These are phyloP conservation scores for Neopestalotiopsis rosae DNA, from an alignment of 2,329 filamentous ascomycete genomes.

Conservation along the genomic window DNA sequence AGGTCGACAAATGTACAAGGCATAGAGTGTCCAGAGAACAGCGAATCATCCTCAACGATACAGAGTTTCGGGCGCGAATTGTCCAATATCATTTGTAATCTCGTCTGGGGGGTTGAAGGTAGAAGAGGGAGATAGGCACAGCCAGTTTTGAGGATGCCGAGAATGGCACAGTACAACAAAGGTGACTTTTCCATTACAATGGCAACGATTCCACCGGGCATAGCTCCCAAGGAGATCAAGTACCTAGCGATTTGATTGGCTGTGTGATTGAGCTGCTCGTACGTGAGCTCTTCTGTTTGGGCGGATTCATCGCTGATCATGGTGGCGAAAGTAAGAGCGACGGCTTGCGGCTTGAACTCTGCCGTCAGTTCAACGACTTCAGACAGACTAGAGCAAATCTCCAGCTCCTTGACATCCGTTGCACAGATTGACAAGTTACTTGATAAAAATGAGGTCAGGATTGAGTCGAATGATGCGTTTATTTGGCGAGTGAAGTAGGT, in stretches of 20 bases:
- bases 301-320: conserved; percentile 45
- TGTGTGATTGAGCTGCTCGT: conserved; percentile 64
- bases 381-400: conserved; percentile 50
- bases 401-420: conserved; percentile 36
- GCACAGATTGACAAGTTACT: conserved; percentile 57
- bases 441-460: conserved; percentile 33
- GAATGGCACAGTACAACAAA: conserved; percentile 73
- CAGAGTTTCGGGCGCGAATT: conserved; percentile 60
- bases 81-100: conserved; percentile 65
- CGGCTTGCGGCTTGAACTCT: conserved; percentile 49
- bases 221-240: conserved; percentile 53
- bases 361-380: conserved; percentile 61
- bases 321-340: conserved; percentile 69
- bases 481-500: conserved; percentile 34
- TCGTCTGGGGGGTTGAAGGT: conserved; percentile 69
- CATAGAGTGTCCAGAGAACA: conserved; percentile 22
- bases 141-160: conserved; percentile 76
- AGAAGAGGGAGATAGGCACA: conserved; percentile 82
- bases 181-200: conserved; percentile 80
- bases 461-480: conserved; percentile 27
- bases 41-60: conserved; percentile 43
- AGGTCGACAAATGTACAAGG: conserved; percentile 40
- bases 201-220: conserved; percentile 66
- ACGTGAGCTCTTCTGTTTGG: conserved; percentile 59
- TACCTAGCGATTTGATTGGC: conserved; percentile 69